Evolutionary conservation across 768 basidiomycete genomes (phyloP).

Genomic region (Kondoa subrosea): DNA sequence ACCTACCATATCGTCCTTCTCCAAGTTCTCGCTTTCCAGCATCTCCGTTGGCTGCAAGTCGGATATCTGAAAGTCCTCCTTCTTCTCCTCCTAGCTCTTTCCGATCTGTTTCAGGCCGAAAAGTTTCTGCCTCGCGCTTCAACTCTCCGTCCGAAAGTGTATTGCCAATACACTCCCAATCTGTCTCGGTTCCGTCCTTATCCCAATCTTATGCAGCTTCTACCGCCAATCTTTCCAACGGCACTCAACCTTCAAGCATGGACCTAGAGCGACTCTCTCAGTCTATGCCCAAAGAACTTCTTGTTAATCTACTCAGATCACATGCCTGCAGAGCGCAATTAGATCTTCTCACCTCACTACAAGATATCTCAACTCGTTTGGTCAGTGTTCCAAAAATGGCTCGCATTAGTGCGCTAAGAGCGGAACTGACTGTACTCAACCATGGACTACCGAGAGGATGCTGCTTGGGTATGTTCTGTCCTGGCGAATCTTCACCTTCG

Average conservation of each 20-base stretch:
- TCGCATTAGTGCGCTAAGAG: slow-evolving; percentile 84
- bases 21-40: background rate
- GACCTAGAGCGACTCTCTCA: background rate
- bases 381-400: slow-evolving; percentile 85
- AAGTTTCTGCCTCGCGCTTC: background rate
- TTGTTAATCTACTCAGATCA: slow-evolving; percentile 19
- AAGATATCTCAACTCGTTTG: slow-evolving; percentile 80
- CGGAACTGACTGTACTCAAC: slow-evolving; percentile 85
- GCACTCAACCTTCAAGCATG: background rate
- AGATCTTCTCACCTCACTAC: slow-evolving; percentile 43
- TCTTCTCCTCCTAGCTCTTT: background rate
- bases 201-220: background rate
- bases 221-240: background rate
- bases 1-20: background rate
- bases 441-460: slow-evolving; percentile 94
- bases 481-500: slow-evolving; percentile 6
- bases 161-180: background rate
- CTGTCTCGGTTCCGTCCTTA: background rate
- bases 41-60: background rate
- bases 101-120: background rate
- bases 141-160: background rate
- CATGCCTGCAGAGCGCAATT: slow-evolving; percentile 26
- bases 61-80: background rate
- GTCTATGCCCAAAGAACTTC: background rate
- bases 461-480: slow-evolving; percentile 28